Conservation (phyloP, 495 filamentous ascomycete genomes). For the Hapsidospora chrysogenum region DNA sequence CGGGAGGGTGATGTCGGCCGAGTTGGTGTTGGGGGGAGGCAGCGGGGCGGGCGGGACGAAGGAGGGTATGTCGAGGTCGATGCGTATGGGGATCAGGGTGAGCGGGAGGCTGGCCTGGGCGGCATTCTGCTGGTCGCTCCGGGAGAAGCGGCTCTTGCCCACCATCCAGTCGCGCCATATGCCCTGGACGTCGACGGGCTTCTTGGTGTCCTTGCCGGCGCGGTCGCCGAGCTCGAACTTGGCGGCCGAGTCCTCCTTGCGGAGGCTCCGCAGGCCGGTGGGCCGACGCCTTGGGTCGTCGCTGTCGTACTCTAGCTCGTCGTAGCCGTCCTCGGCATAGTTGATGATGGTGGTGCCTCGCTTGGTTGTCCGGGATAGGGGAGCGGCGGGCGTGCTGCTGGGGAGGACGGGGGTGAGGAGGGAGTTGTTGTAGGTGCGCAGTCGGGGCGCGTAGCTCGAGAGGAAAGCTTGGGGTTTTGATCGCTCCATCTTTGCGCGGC, state of each 20-base stretch:
- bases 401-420: conserved; percentile 78
- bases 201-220: conserved; percentile 66
- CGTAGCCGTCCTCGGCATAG: conserved; percentile 90
- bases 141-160: conserved; percentile 37
- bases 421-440: conserved; percentile 85
- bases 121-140: conserved; percentile 58
- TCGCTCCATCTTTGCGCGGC: conserved; percentile 30
- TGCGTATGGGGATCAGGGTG: conserved; percentile 86
- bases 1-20: conserved; percentile 44
- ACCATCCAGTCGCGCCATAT: conserved; percentile 93
- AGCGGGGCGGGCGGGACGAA: conserved; percentile 61
- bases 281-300: conserved; percentile 50
- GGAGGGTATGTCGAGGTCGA: conserved; percentile 79
- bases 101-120: conserved; percentile 74
- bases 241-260: conserved; percentile 52
- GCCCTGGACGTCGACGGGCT: conserved; percentile 71
- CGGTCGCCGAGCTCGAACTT: conserved; percentile 49
- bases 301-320: conserved; percentile 90
- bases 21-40: conserved; percentile 41
- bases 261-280: conserved; percentile 68
- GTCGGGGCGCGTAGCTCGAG: conserved; percentile 78
- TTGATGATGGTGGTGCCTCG: conserved; percentile 91
- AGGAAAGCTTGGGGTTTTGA: conserved; percentile 64
- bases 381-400: conserved; percentile 41
- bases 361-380: conserved; percentile 76